Conservation (phyloP, 176 grass and related monocot genomes). For the Hordeum marinum region DNA sequence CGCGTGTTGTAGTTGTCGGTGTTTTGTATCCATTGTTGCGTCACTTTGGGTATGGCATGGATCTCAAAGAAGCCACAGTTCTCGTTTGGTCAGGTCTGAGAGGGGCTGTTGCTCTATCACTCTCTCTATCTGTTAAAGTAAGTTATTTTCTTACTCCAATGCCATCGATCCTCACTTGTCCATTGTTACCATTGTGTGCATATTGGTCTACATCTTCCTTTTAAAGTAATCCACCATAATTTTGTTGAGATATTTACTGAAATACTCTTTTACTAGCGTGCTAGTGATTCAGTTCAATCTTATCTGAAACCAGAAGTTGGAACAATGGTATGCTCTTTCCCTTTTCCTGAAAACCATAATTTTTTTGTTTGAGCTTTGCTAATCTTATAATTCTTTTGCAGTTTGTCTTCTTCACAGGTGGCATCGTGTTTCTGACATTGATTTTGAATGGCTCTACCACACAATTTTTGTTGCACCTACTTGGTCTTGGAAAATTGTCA, state of each 20-base stretch:
- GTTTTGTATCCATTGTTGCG: slow-evolving; percentile 66
- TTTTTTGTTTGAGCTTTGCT: slow-evolving; percentile 20
- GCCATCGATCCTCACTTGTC: not conserved
- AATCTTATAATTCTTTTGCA: slow-evolving; percentile 34
- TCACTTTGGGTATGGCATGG: slow-evolving; percentile 86
- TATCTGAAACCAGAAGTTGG: slow-evolving; percentile 68
- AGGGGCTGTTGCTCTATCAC: slow-evolving; percentile 80
- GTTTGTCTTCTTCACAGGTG: slow-evolving; percentile 99
- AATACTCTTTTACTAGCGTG: slow-evolving; percentile 37
- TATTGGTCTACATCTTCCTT: not conserved
- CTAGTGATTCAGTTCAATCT: slow-evolving; percentile 52
- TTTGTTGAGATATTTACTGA: slow-evolving; percentile 20
- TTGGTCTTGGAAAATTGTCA: slow-evolving; percentile 69
- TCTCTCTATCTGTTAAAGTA: slow-evolving; percentile 84
- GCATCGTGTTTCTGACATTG: slow-evolving; percentile 85
- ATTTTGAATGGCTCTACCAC: slow-evolving; percentile 90
- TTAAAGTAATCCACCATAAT: too few species aligned
- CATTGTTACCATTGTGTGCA: slow-evolving; percentile 14
- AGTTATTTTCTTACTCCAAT: slow-evolving; percentile 14
- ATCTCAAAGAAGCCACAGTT: slow-evolving; percentile 75
- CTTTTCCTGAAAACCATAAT: not conserved
- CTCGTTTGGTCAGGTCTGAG: slow-evolving; percentile 81
- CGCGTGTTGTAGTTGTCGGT: slow-evolving; percentile 68
- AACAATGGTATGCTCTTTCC: slow-evolving; percentile 58
- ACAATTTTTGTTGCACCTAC: slow-evolving; percentile 68